Evolutionary conservation across 2,329 filamentous ascomycete species (phyloP).

Genomic region (Beauveria bassiana): DNA sequence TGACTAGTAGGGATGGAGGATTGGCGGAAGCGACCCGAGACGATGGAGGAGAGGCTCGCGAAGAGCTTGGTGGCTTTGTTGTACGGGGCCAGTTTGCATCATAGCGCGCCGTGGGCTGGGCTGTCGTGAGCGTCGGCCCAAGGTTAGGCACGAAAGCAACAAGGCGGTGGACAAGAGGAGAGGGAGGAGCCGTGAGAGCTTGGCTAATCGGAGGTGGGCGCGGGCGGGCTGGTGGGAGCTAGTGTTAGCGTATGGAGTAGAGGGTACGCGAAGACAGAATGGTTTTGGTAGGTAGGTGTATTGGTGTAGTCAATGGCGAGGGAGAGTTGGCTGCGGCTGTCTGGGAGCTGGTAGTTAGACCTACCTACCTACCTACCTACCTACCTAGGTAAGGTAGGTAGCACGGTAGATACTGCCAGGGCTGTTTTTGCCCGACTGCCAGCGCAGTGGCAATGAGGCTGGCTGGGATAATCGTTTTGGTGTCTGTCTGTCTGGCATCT

Average conservation of each 20-base stretch:
- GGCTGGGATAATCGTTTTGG: slow-evolving; percentile 1
- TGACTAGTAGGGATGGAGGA: slow-evolving; percentile 7
- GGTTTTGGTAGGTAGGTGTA: not conserved
- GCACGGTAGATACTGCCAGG: no score
- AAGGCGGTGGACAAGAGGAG: slow-evolving; percentile 11
- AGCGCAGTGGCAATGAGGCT: slow-evolving; percentile 7
- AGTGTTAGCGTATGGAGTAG: not conserved
- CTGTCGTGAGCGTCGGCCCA: slow-evolving; percentile 10
- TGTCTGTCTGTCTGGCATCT: not conserved
- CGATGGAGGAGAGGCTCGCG: slow-evolving; percentile 4
- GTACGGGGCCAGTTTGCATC: slow-evolving; percentile 6
- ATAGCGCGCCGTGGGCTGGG: slow-evolving; percentile 9
- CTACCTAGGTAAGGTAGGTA: no score
- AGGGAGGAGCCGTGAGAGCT: not conserved
- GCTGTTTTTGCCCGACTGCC: not conserved
- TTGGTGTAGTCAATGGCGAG: not conserved
- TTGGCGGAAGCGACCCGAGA: slow-evolving; percentile 11
- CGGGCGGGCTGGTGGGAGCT: not conserved
- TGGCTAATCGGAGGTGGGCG: not conserved
- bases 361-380: no score
- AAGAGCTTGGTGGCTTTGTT: slow-evolving; percentile 3
- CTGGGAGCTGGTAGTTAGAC: not conserved
- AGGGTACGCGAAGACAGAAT: not conserved
- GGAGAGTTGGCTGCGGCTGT: not conserved
- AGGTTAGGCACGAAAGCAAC: slow-evolving; percentile 9